Percentiles rank a stretch among this genome's conserved stretches.
Evolutionary conservation across 495 filamentous ascomycete genomes (phyloP).

Genomic region (Symbiotaphrina buchneri): DNA sequence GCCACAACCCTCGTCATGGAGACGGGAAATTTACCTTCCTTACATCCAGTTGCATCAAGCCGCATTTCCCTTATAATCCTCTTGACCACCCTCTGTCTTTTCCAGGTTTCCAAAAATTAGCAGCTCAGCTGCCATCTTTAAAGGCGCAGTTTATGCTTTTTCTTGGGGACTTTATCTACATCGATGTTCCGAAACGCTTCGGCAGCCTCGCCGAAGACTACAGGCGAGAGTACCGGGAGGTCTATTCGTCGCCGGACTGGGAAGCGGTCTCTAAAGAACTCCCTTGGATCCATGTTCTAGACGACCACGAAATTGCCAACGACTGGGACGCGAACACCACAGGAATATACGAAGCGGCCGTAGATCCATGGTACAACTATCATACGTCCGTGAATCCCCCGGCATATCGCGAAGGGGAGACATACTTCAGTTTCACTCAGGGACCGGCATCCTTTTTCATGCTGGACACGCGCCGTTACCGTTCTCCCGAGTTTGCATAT

Average conservation of each 20-base stretch:
- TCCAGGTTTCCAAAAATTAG: constrained; percentile 49
- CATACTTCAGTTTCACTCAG: constrained; percentile 71
- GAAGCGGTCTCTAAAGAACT: constrained; percentile 38
- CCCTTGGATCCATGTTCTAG: constrained; percentile 88
- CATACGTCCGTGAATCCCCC: constrained; percentile 73
- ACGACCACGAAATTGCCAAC: constrained; percentile 91
- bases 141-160: constrained; percentile 85
- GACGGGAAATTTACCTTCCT: constrained; percentile 61
- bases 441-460: constrained; percentile 89
- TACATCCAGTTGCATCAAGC: constrained; percentile 77
- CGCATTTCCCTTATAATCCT: constrained; percentile 70
- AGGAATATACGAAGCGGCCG: constrained; percentile 46
- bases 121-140: constrained; percentile 26
- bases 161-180: constrained; percentile 96
- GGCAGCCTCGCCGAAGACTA: constrained; percentile 53
- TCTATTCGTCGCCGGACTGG: constrained; percentile 90
- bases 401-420: constrained; percentile 27
- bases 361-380: constrained; percentile 76
- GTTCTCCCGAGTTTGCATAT: constrained; percentile 31
- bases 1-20: constrained; percentile 22
- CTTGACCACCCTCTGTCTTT: constrained; percentile 62
- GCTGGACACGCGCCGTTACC: constrained; percentile 77
- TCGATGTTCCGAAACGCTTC: constrained; percentile 68
- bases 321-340: constrained; percentile 65
- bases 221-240: constrained; percentile 73